Percentiles rank a stretch among this genome's conserved stretches.
Conservation (phyloP, 2,329 filamentous ascomycete species). For the Colletotrichum australisinense region DNA sequence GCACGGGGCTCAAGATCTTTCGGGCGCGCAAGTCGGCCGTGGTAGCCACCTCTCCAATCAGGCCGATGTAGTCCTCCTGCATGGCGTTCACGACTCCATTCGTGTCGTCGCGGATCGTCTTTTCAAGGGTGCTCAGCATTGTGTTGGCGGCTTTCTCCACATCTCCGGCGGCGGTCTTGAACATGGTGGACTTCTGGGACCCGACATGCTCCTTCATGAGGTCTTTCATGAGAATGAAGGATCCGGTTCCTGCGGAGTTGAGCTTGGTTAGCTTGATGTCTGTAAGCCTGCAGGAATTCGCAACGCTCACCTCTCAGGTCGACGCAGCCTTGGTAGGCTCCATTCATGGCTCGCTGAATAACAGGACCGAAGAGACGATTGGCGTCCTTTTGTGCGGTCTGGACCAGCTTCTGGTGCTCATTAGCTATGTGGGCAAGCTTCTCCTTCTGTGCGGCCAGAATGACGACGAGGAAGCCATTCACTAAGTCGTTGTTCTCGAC, state of each 20-base stretch:
- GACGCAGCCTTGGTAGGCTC: background rate
- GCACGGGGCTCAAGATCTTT: slow-evolving; percentile 10
- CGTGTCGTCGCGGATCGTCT: background rate
- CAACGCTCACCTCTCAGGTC: background rate
- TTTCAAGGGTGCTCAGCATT: background rate
- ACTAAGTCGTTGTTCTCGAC: slow-evolving; percentile 7
- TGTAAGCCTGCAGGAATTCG: background rate
- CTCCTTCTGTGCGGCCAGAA: background rate
- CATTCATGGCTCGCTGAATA: background rate
- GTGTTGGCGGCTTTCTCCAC: slow-evolving; percentile 28
- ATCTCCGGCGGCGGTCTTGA: slow-evolving; percentile 17
- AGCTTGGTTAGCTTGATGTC: background rate
- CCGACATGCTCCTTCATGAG: slow-evolving; percentile 38
- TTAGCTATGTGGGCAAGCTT: background rate
- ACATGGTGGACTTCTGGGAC: slow-evolving; percentile 35
- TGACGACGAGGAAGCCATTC: background rate
- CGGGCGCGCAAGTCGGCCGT: slow-evolving; percentile 5
- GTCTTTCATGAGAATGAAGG: slow-evolving; percentile 38
- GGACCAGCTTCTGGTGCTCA: background rate
- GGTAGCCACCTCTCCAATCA: slow-evolving; percentile 36
- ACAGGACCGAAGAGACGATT: slow-evolving; percentile 25
- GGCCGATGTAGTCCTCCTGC: slow-evolving; percentile 38
- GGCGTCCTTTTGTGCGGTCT: slow-evolving; percentile 37
- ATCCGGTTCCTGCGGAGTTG: slow-evolving; percentile 35
- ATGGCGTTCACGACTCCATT: slow-evolving; percentile 46